These are phyloP conservation scores for Picochlorum sp. DNA, from an alignment of 139 green algal species.

Conservation along the genomic window DNA sequence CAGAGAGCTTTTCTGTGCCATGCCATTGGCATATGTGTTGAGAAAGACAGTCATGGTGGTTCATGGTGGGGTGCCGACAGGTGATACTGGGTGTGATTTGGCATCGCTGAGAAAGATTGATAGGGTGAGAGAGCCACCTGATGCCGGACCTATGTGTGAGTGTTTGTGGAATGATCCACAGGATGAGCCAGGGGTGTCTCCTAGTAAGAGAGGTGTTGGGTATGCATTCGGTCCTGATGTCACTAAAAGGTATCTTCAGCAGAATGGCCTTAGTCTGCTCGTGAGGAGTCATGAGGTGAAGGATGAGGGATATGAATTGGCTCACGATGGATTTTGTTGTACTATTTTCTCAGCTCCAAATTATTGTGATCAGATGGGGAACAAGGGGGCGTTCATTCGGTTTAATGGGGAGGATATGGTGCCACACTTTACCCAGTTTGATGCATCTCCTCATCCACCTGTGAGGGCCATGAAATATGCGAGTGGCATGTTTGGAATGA, in stretches of 20 bases:
- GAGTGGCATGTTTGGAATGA: conserved; percentile 27
- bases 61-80: conserved; percentile 85
- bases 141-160: conserved; percentile 95
- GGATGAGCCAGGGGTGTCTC: conserved; percentile 48
- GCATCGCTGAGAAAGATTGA: conserved; percentile 81
- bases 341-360: conserved; percentile 97
- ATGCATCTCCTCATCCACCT: conserved; percentile 75
- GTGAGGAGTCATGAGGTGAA: conserved; percentile 89
- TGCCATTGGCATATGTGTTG: conserved; percentile 83
- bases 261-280: conserved; percentile 81
- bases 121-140: conserved; percentile 83
- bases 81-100: conserved; percentile 72
- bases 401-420: conserved; percentile 87
- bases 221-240: conserved; percentile 74
- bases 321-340: conserved; percentile 78
- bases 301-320: conserved; percentile 90
- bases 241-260: conserved; percentile 72
- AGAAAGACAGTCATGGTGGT: conserved; percentile 80
- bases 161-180: conserved; percentile 91
- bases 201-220: conserved; percentile 89
- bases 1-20: conserved; percentile 77
- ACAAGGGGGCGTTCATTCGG: conserved; percentile 81
- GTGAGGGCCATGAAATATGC: conserved; percentile 94
- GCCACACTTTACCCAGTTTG: conserved; percentile 88
- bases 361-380: conserved; percentile 80